phyloP scores from a whole-genome alignment of 2,329 filamentous ascomycete species.

The Aspergillus proliferans region DNA sequence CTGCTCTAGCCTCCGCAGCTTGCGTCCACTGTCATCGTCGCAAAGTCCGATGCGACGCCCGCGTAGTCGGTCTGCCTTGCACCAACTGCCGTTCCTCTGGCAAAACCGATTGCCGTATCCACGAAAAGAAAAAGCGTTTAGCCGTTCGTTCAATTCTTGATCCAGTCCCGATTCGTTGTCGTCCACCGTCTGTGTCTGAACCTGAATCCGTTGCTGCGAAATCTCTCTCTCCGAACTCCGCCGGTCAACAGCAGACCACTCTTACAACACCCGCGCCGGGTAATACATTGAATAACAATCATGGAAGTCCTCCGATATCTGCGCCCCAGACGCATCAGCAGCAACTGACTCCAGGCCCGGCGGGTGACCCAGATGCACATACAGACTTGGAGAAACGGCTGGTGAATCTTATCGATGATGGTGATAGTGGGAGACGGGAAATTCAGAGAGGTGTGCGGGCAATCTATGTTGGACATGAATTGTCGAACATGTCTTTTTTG shows the following conservation, averaged over 20 bases:
- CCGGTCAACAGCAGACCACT: conserved; percentile 4
- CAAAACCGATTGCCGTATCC: conserved; percentile 41
- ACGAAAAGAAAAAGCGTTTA: conserved; percentile 47
- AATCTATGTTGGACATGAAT: conserved; percentile 51
- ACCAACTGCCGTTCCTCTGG: conserved; percentile 43
- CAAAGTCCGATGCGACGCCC: conserved; percentile 48
- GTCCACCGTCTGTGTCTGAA: conserved; percentile 23
- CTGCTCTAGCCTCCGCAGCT: conserved; percentile 34
- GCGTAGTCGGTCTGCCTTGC: conserved; percentile 43
- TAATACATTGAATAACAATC: neutral
- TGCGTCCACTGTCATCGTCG: conserved; percentile 47
- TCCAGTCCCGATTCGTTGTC: conserved; percentile 43
- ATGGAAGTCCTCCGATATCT: conserved; percentile 14
- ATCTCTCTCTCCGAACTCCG: conserved; percentile 12
- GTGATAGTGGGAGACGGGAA: conserved; percentile 40
- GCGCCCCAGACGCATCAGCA: conserved; percentile 19
- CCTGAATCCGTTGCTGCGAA: conserved; percentile 17
- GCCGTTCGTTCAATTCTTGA: conserved; percentile 36
- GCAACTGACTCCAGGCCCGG: conserved; percentile 20
- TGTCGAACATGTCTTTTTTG: conserved; percentile 52
- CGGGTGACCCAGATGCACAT: conserved; percentile 35
- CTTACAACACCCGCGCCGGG: conserved; percentile 8
- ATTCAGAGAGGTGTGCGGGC: conserved; percentile 46
- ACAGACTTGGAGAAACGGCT: conserved; percentile 42
- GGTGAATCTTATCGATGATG: conserved; percentile 47